phyloP scores from a whole-genome alignment of 2,329 filamentous ascomycete species.

The Niveomyces coronatus region DNA sequence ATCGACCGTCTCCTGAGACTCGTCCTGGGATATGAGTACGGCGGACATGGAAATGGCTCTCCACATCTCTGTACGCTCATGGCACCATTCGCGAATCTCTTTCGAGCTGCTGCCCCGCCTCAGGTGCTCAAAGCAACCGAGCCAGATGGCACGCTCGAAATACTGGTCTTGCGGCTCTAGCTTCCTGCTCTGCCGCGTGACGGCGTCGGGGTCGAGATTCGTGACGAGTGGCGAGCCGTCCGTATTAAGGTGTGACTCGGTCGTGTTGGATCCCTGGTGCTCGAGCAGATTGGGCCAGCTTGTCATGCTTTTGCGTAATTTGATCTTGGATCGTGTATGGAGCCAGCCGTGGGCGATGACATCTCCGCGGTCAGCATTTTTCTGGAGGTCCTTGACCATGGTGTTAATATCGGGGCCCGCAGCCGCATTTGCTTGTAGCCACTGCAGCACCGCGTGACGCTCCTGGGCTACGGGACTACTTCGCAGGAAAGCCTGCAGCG shows the following conservation, averaged over 20 bases:
- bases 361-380: slow-evolving; percentile 66
- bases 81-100: slow-evolving; percentile 75
- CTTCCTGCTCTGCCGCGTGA: slow-evolving; percentile 64
- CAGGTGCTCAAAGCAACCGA: slow-evolving; percentile 88
- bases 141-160: slow-evolving; percentile 85
- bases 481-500: slow-evolving; percentile 64
- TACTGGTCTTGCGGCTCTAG: slow-evolving; percentile 77
- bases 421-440: slow-evolving; percentile 71
- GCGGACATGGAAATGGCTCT: slow-evolving; percentile 74
- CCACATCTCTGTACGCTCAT: slow-evolving; percentile 80
- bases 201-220: slow-evolving; percentile 84
- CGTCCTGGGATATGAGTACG: slow-evolving; percentile 45
- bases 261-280: slow-evolving; percentile 46
- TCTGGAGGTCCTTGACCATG: slow-evolving; percentile 65
- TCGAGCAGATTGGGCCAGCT: slow-evolving; percentile 56
- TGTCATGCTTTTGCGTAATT: slow-evolving; percentile 74
- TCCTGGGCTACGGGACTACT: slow-evolving; percentile 66
- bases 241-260: slow-evolving; percentile 44
- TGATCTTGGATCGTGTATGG: slow-evolving; percentile 82
- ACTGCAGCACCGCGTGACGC: slow-evolving; percentile 70
- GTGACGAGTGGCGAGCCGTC: slow-evolving; percentile 62
- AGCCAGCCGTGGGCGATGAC: slow-evolving; percentile 85
- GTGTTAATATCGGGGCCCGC: slow-evolving; percentile 63
- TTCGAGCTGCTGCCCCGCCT: slow-evolving; percentile 67
- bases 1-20: slow-evolving; percentile 29